Percentiles rank a stretch among this genome's conserved stretches.
These are phyloP conservation scores for Carex cristatella DNA, from an alignment of 176 grass and related monocot genomes.

Conservation along the genomic window DNA sequence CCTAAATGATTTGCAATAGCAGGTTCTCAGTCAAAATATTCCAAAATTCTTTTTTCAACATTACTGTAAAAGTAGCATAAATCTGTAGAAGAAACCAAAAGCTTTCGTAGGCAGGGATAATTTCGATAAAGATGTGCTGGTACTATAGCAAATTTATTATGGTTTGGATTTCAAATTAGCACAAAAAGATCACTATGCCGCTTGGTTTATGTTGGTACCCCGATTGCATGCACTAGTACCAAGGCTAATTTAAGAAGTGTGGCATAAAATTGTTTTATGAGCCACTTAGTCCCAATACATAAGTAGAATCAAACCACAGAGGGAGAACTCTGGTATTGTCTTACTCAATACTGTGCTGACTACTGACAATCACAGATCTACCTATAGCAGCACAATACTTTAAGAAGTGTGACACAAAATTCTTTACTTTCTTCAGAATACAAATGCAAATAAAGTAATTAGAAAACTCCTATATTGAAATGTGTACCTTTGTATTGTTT, in stretches of 20 bases:
- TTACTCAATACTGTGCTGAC: not conserved
- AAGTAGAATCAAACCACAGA: not conserved
- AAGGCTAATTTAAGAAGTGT: not conserved
- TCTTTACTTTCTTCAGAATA: not conserved
- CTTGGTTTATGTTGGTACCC: not conserved
- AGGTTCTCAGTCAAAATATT: not conserved
- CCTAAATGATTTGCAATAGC: conserved; percentile 34
- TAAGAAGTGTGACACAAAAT: not conserved
- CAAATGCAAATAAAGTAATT: too few relatives aligned
- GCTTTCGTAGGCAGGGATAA: not conserved
- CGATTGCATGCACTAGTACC: not conserved
- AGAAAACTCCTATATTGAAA: too few relatives aligned
- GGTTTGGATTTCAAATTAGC: not conserved
- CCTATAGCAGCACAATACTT: not conserved
- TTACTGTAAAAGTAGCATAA: not conserved
- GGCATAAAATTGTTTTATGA: not conserved
- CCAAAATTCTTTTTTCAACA: not conserved
- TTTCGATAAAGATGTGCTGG: not conserved
- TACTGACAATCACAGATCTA: not conserved
- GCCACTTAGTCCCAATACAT: not conserved
- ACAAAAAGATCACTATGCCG: not conserved
- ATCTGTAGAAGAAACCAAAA: not conserved
- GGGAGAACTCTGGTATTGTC: not conserved
- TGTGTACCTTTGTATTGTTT: too few relatives aligned
- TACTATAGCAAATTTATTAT: not conserved